phyloP scores from a whole-genome alignment of 208 protist species.

The Crithidia mellificae region DNA sequence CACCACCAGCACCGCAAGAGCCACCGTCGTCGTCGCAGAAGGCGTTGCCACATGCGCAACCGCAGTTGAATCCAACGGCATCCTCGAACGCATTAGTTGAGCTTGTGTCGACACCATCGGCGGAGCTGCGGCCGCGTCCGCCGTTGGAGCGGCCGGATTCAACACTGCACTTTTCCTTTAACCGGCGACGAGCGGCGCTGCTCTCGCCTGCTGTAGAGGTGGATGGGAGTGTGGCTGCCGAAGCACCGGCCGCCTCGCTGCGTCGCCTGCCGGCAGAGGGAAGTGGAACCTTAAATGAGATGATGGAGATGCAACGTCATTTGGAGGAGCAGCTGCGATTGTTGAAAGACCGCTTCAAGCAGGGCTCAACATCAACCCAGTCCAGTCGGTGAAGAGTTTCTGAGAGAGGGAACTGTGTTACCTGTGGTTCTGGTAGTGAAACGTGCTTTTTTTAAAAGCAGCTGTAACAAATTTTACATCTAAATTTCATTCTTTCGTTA shows the following conservation, averaged over 20 bases:
- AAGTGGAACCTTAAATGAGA: neutral
- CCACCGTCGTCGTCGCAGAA: too few relatives aligned
- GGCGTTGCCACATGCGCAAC: too few relatives aligned
- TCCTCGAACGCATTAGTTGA: too few relatives aligned
- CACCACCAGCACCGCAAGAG: too few relatives aligned
- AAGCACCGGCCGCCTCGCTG: neutral
- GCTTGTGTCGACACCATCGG: too few relatives aligned
- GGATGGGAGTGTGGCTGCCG: neutral
- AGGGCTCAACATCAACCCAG: neutral
- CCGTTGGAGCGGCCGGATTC: neutral
- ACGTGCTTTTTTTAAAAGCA: too few relatives aligned
- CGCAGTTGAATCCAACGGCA: too few relatives aligned
- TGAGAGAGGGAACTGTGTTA: too few relatives aligned
- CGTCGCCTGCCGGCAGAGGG: neutral
- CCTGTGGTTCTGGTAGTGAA: neutral
- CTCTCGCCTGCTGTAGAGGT: constrained; percentile 20
- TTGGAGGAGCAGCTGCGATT: constrained; percentile 23
- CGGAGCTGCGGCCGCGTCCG: neutral
- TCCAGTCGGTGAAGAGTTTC: neutral
- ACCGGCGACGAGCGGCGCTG: constrained; percentile 1
- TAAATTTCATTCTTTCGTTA: too few relatives aligned
- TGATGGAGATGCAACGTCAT: constrained; percentile 22
- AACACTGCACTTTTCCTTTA: neutral
- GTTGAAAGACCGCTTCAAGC: constrained; percentile 23
- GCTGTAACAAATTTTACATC: too few relatives aligned